Evolutionary conservation across 2,329 filamentous ascomycete genomes (phyloP).

Genomic region (Beauveria sp.): DNA sequence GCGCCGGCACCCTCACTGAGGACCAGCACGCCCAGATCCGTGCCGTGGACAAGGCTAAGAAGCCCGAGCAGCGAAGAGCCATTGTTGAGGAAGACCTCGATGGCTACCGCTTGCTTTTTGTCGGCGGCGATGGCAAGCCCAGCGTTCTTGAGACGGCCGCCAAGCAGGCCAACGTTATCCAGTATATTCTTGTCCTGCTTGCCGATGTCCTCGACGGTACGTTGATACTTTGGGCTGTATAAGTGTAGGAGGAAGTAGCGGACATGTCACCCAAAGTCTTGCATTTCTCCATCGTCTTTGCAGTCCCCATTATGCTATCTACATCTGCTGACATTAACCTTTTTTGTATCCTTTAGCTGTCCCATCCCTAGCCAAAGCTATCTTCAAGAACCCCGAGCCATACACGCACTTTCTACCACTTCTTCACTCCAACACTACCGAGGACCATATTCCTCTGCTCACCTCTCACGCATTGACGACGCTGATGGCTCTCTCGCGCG

Average conservation of each 20-base stretch:
- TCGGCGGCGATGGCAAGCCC: conserved; percentile 62
- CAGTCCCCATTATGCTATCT: neutral
- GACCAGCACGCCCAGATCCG: conserved; percentile 92
- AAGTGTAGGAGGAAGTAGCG: conserved; percentile 1
- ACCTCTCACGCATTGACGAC: conserved; percentile 79
- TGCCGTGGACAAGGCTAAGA: conserved; percentile 91
- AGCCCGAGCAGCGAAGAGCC: conserved; percentile 72
- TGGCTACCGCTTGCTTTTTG: conserved; percentile 72
- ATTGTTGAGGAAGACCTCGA: conserved; percentile 72
- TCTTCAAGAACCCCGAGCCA: conserved; percentile 68
- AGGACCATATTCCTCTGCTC: conserved; percentile 81
- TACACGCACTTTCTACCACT: conserved; percentile 80
- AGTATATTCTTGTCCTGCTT: conserved; percentile 87
- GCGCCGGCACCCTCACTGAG: conserved; percentile 88
- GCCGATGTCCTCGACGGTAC: conserved; percentile 81
- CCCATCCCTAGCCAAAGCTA: conserved; percentile 66
- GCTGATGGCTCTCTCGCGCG: conserved; percentile 62
- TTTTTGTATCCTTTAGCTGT: conserved; percentile 50
- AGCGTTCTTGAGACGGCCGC: conserved; percentile 77
- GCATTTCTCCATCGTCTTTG: neutral
- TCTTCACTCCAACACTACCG: conserved; percentile 66
- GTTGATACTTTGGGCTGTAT: conserved; percentile 15
- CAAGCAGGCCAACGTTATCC: conserved; percentile 82
- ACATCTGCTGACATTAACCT: conserved; percentile 15
- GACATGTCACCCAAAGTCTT: neutral